Base-by-base conservation (phyloP, 2,329 filamentous ascomycete species). In the Aspergillus sergii region DNA sequence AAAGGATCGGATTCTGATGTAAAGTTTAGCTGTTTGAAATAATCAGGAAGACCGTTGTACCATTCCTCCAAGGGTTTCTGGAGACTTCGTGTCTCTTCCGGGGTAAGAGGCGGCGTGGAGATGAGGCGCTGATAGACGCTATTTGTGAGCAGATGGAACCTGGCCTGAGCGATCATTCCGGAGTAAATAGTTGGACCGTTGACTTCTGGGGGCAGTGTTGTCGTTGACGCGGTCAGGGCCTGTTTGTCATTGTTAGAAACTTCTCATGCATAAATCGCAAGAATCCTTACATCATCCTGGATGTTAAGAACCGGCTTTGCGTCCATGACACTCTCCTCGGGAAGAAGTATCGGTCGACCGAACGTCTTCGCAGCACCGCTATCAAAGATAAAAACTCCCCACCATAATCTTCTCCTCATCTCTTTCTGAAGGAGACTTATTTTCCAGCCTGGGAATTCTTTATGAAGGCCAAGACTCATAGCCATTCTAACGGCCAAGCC, bases 351-450 rank as follows among this genome's bases (percentile, higher is more conserved):
- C 0, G 83, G 82, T 39, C 83, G 77, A 26, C 81, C 81, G 65
- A 84, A 84, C 0, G 83, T 84, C 58, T 84, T 81, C 28, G 80
- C 79, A 16, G 82, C 82, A n/a, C 83, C 83, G 21, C 79, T 79
- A 59, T 81, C 80, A 65, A 84, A 83, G 12, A 81, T 79, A 62
- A 79, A 83, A 2, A 79, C 75, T 28, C 76, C 75, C 77, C 78
- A 80, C 73, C 79, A 81, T 32, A 80, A 63, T 57, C 79, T 71
- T 62, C 79, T 68, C 50, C 79, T 74, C 4, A 81, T 76, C 61
- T 81, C 79, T 41, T 76, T 73, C 62, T 79, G 77, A 2, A 80
- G 69, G 5, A 81, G 76, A 46, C 77, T 77, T 48, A 81, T 81
- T 41, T 82, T 76, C 80, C 80, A 82, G 11, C 78, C 76, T 19